These are phyloP conservation scores for Lachnellula cervina DNA, from an alignment of 2,329 filamentous ascomycete species.

Conservation along the genomic window DNA sequence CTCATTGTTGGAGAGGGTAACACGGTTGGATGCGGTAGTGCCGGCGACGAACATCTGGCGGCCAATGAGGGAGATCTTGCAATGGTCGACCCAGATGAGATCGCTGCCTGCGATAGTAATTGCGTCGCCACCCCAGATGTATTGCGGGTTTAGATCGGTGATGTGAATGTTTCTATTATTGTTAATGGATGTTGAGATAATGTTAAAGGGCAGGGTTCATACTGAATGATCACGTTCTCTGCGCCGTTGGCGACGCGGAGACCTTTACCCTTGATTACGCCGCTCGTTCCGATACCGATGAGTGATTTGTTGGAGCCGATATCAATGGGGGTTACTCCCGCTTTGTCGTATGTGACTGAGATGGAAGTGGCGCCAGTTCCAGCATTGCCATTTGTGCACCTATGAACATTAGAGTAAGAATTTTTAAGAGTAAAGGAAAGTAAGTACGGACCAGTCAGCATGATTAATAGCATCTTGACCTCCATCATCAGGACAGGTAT, in stretches of 20 bases:
- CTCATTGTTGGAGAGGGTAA: conserved; percentile 44
- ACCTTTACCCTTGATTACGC: conserved; percentile 28
- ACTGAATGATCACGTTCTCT: conserved; percentile 19
- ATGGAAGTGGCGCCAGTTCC: conserved; percentile 3
- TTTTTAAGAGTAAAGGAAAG: background rate
- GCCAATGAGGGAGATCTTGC: conserved; percentile 39
- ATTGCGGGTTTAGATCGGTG: conserved; percentile 51
- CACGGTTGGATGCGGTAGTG: conserved; percentile 31
- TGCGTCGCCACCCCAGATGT: conserved; percentile 57
- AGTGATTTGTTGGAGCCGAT: conserved; percentile 26
- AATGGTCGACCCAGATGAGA: conserved; percentile 35
- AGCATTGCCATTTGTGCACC: conserved; percentile 35
- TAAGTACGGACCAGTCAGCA: conserved; percentile 16
- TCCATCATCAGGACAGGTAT: conserved; percentile 35
- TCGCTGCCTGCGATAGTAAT: conserved; percentile 47
- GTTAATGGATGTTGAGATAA: background rate
- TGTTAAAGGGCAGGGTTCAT: background rate
- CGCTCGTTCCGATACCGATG: conserved; percentile 22
- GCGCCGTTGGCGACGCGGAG: conserved; percentile 22
- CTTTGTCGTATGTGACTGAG: conserved; percentile 22
- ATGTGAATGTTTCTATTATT: conserved; percentile 43
- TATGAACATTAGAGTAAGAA: background rate
- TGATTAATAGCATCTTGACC: conserved; percentile 55
- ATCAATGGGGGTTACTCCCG: conserved; percentile 22
- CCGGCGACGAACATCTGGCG: conserved; percentile 40